phyloP scores from a whole-genome alignment of 495 filamentous ascomycete genomes.

The Penicillium silybi region DNA sequence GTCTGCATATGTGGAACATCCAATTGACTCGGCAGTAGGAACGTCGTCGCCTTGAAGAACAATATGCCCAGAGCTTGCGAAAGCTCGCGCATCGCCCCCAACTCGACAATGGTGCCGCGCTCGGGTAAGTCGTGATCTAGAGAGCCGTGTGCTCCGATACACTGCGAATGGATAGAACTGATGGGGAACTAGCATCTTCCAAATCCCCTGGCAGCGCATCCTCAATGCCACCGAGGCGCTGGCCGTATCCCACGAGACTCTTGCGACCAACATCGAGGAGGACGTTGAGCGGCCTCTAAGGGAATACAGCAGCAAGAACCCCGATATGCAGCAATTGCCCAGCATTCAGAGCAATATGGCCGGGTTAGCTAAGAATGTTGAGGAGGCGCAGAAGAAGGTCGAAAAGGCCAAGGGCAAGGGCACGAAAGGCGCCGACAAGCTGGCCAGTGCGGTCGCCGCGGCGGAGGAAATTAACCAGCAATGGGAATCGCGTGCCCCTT shows the following conservation, averaged over 20 bases:
- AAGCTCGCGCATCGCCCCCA: slow-evolving; percentile 70
- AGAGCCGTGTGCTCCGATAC: background rate
- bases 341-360: slow-evolving; percentile 78
- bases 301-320: slow-evolving; percentile 64
- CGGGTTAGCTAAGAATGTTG: slow-evolving; percentile 78
- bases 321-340: slow-evolving; percentile 80
- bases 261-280: slow-evolving; percentile 80
- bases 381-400: slow-evolving; percentile 77
- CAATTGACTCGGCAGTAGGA: slow-evolving; percentile 55
- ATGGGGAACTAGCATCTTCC: slow-evolving; percentile 67
- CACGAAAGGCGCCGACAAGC: slow-evolving; percentile 72
- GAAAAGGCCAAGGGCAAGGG: slow-evolving; percentile 83
- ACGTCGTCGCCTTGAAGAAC: slow-evolving; percentile 86
- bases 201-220: slow-evolving; percentile 89
- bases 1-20: slow-evolving; percentile 2
- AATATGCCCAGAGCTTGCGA: slow-evolving; percentile 77
- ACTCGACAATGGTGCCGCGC: slow-evolving; percentile 68
- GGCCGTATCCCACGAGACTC: slow-evolving; percentile 77
- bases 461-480: slow-evolving; percentile 74
- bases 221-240: slow-evolving; percentile 72
- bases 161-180: background rate
- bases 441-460: slow-evolving; percentile 68
- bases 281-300: slow-evolving; percentile 87
- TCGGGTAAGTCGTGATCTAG: slow-evolving; percentile 61
- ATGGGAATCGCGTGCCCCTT: slow-evolving; percentile 96